Evolutionary conservation across 1,284 basidiomycete genomes (phyloP).

Genomic region (Phellopilus nigrolimitatus): DNA sequence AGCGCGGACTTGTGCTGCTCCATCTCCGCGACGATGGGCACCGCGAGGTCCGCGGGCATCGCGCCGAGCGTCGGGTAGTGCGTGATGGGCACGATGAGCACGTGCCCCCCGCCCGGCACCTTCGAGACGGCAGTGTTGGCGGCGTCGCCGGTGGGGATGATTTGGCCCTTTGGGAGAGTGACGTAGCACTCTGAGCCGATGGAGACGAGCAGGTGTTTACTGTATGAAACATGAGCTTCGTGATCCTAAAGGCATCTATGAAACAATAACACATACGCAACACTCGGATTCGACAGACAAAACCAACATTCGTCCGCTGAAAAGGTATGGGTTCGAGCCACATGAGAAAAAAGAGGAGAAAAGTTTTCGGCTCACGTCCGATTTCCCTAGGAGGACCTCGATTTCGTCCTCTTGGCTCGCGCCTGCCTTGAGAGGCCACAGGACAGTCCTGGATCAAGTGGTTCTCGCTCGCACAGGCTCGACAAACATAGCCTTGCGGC

Average conservation of each 20-base stretch:
- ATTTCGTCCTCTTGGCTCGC: constrained; percentile 34
- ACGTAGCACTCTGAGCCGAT: constrained; percentile 92
- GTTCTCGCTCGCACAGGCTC: constrained; percentile 78
- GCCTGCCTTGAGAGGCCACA: constrained; percentile 48
- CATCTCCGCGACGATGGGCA: constrained; percentile 76
- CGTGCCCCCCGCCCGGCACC: constrained; percentile 91
- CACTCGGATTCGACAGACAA: constrained; percentile 87
- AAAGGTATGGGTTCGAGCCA: constrained; percentile 16
- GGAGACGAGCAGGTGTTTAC: constrained; percentile 90
- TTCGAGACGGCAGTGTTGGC: constrained; percentile 36
- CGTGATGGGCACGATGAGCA: constrained; percentile 82
- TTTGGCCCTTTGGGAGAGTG: constrained; percentile 89
- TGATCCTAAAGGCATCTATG: background rate
- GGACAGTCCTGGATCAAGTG: constrained; percentile 88
- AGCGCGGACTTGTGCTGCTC: constrained; percentile 74
- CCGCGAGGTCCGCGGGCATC: constrained; percentile 70
- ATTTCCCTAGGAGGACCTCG: constrained; percentile 74
- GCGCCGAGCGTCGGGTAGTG: constrained; percentile 58
- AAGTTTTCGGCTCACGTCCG: constrained; percentile 48
- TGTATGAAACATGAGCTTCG: constrained; percentile 30
- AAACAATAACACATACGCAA: constrained; percentile 53
- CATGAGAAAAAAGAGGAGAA: constrained; percentile 18
- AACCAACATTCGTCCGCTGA: constrained; percentile 92
- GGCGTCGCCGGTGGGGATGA: constrained; percentile 70
- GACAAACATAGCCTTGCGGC: constrained; percentile 78